Evolutionary conservation across 257 asterid genomes (phyloP).

Genomic region (Eustoma russellianum): DNA sequence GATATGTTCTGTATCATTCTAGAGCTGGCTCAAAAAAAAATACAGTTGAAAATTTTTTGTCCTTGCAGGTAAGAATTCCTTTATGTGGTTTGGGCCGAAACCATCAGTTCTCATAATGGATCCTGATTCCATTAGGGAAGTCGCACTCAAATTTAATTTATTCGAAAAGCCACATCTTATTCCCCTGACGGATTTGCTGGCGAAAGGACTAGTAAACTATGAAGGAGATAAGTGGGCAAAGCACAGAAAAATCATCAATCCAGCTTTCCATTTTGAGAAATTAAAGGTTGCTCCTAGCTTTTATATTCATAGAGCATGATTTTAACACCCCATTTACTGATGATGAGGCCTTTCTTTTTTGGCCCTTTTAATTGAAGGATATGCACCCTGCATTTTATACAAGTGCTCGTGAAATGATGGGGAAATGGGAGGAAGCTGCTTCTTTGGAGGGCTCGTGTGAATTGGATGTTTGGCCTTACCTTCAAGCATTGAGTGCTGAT

Average conservation of each 20-base stretch:
- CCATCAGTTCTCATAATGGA: constrained; percentile 32
- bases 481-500: constrained; percentile 28
- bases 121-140: constrained; percentile 39
- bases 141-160: constrained; percentile 17
- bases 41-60: not conserved
- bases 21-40: not conserved
- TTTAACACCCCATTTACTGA: not conserved
- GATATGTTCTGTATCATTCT: not conserved
- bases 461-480: constrained; percentile 44
- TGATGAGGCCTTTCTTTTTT: not conserved
- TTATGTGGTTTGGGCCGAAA: constrained; percentile 46
- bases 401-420: constrained; percentile 36
- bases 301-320: too few relatives aligned
- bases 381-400: constrained; percentile 42
- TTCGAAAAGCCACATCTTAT: constrained; percentile 25
- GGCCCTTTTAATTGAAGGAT: constrained; percentile 19
- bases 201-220: constrained; percentile 19
- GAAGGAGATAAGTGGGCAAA: constrained; percentile 56
- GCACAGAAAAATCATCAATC: constrained; percentile 47
- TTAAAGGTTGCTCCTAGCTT: constrained; percentile 24
- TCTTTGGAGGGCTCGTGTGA: constrained; percentile 28
- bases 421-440: constrained; percentile 26
- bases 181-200: constrained; percentile 31
- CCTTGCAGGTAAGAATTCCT: constrained; percentile 35
- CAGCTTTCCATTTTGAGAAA: constrained; percentile 52